These are phyloP conservation scores for Fagus crenata DNA, from an alignment of 306 rosid genomes.

Conservation along the genomic window DNA sequence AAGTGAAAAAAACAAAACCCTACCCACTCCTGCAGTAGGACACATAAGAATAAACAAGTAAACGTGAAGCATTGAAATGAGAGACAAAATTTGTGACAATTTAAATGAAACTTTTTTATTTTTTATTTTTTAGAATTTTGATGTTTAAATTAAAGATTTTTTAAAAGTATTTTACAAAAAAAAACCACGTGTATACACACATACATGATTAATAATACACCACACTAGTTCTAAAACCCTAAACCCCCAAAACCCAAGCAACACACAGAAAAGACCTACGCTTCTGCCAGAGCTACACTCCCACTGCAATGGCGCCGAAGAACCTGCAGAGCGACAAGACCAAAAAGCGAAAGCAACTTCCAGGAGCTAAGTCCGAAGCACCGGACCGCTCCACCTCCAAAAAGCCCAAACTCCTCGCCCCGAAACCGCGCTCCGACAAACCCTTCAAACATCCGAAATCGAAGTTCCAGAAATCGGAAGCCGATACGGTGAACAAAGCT, in stretches of 20 bases:
- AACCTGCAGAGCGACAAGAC: constrained; percentile 30
- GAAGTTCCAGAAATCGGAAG: constrained; percentile 27
- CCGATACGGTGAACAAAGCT: constrained; percentile 31
- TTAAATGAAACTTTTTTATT: no score
- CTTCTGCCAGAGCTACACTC: not conserved
- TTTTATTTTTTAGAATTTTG: no score
- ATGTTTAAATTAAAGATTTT: no score
- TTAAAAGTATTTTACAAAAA: no score
- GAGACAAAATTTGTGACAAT: no score
- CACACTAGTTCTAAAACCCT: no score
- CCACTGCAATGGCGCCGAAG: constrained; percentile 70
- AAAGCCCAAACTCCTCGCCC: constrained; percentile 41
- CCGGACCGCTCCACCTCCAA: constrained; percentile 41
- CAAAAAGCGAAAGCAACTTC: constrained; percentile 60
- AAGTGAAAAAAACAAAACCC: no score
- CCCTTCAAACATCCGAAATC: constrained; percentile 32
- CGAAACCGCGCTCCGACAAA: constrained; percentile 40
- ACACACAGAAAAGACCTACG: not conserved
- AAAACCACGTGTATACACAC: no score
- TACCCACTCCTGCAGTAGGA: no score
- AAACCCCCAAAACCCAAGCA: not conserved
- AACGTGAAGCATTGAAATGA: no score
- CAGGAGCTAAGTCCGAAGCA: constrained; percentile 36
- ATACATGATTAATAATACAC: no score
- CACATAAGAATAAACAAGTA: no score